Conservation (phyloP, 2,329 filamentous ascomycete species). For the Neofusicoccum sp. region DNA sequence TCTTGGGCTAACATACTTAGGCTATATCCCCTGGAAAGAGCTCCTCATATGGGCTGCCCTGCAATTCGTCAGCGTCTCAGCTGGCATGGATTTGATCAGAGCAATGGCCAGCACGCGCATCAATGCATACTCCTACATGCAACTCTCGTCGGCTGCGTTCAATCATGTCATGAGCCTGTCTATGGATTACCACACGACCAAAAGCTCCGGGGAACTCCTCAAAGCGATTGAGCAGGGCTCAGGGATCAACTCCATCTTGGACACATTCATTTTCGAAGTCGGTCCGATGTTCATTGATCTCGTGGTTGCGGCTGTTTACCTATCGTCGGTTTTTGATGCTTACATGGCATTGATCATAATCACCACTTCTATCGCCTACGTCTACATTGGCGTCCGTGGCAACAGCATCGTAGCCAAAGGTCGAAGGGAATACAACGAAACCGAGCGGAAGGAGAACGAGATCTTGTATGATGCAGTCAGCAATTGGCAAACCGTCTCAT, state of each 20-base stretch:
- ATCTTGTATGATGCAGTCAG: slow-evolving; percentile 58
- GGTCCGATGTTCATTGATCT: slow-evolving; percentile 63
- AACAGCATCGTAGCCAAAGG: slow-evolving; percentile 41
- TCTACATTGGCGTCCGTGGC: slow-evolving; percentile 48
- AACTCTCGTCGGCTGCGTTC: slow-evolving; percentile 62
- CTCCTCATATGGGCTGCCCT: not conserved
- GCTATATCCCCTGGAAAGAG: slow-evolving; percentile 5
- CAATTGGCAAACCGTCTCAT: slow-evolving; percentile 60
- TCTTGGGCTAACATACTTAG: not conserved
- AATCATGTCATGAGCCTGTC: slow-evolving; percentile 65
- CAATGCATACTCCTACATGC: slow-evolving; percentile 49
- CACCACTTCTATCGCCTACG: slow-evolving; percentile 44
- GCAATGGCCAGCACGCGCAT: not conserved
- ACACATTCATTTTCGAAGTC: slow-evolving; percentile 59
- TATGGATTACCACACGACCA: slow-evolving; percentile 69
- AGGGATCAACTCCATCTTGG: slow-evolving; percentile 58
- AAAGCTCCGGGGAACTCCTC: slow-evolving; percentile 63
- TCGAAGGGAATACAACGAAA: slow-evolving; percentile 44
- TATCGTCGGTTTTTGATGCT: slow-evolving; percentile 62
- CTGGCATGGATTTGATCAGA: not conserved
- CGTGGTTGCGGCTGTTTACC: slow-evolving; percentile 57
- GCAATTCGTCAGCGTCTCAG: not conserved
- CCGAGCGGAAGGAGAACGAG: slow-evolving; percentile 49
- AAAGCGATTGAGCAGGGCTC: slow-evolving; percentile 63
- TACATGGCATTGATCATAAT: slow-evolving; percentile 45